Percentiles rank a stretch among this genome's conserved stretches.
These are phyloP conservation scores for Abrus pulchellus DNA, from an alignment of 306 rosid species.

Conservation along the genomic window DNA sequence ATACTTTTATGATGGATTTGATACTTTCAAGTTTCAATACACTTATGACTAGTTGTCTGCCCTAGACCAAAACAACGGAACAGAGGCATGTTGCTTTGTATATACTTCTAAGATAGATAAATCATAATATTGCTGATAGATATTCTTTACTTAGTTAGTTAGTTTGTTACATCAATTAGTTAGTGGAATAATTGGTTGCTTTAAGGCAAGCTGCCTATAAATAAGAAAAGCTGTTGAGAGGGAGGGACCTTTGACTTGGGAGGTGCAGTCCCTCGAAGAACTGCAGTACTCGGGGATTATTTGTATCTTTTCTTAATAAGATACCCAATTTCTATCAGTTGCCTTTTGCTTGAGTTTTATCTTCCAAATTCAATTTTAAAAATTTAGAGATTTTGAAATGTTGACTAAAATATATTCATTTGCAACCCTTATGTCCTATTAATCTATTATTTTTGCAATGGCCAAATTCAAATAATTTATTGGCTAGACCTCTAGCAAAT, in stretches of 20 bases:
- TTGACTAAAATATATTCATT: slow-evolving; percentile 1
- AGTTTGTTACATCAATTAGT: no score
- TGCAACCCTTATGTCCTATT: background rate
- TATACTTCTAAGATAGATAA: background rate
- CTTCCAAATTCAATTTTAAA: slow-evolving; percentile 1
- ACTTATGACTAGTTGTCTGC: background rate
- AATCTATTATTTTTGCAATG: background rate
- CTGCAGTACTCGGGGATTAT: no score
- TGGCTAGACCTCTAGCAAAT: background rate
- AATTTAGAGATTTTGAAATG: background rate
- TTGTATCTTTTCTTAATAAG: no score
- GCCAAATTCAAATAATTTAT: background rate
- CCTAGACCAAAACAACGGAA: background rate
- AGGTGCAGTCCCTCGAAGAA: no score
- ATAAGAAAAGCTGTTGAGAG: no score
- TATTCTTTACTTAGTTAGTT: no score
- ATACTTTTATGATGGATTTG: background rate
- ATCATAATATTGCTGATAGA: background rate
- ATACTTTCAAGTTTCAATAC: background rate
- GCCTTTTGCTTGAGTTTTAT: slow-evolving; percentile 2
- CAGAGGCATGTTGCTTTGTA: background rate
- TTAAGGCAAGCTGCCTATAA: no score
- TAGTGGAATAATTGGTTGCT: no score
- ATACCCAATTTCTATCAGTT: background rate
- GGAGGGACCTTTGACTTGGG: no score